Evolutionary conservation across 2,329 filamentous ascomycete genomes (phyloP).

Genomic region (Diplocarpon rosae): DNA sequence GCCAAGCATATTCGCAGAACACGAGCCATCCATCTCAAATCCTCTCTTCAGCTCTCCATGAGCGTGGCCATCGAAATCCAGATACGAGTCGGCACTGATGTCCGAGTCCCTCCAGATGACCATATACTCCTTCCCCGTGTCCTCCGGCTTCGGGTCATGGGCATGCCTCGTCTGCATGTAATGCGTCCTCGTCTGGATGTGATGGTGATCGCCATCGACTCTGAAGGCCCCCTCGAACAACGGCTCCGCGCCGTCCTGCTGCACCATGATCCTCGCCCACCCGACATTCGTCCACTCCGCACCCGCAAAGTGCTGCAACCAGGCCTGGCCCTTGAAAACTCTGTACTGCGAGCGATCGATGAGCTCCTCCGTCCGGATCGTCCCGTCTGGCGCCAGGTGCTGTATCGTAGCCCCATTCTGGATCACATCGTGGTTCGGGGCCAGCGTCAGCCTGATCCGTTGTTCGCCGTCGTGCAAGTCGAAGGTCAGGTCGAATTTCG

Average conservation of each 20-base stretch:
- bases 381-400: constrained; percentile 62
- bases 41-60: constrained; percentile 24
- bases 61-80: constrained; percentile 41
- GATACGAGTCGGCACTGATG: constrained; percentile 35
- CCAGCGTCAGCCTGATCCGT: constrained; percentile 65
- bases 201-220: constrained; percentile 71
- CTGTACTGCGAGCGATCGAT: constrained; percentile 66
- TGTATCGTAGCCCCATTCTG: constrained; percentile 63
- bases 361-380: constrained; percentile 51
- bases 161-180: constrained; percentile 63
- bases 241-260: constrained; percentile 63
- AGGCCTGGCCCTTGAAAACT: constrained; percentile 74
- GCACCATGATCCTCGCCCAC: constrained; percentile 74
- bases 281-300: constrained; percentile 68
- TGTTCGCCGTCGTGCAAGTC: constrained; percentile 55
- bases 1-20: constrained; percentile 60
- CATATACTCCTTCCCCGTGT: constrained; percentile 62
- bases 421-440: constrained; percentile 87
- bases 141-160: constrained; percentile 51
- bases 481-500: constrained; percentile 79
- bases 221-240: constrained; percentile 87
- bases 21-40: constrained; percentile 36
- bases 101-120: constrained; percentile 89
- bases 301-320: constrained; percentile 49
- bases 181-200: constrained; percentile 65